These are phyloP conservation scores for Ceratocystis harringtonii DNA, from an alignment of 2,329 filamentous ascomycete species.

Conservation along the genomic window DNA sequence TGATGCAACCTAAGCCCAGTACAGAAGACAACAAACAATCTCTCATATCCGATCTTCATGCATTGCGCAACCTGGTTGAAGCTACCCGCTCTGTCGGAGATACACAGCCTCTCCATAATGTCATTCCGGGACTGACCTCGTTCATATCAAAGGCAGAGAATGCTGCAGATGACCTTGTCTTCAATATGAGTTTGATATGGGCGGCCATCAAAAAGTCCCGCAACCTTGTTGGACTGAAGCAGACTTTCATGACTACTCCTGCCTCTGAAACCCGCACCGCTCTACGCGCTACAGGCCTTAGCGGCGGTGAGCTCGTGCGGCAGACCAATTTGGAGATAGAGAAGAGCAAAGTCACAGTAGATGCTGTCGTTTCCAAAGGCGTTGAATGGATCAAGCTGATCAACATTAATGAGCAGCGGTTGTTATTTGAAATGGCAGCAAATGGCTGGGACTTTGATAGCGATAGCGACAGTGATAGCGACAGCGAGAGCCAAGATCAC, in stretches of 20 bases:
- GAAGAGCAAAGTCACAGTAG: background rate
- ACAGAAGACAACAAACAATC: background rate
- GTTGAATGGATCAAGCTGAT: conserved; percentile 7
- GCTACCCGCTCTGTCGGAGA: background rate
- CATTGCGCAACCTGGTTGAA: background rate
- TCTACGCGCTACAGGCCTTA: background rate
- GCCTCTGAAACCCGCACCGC: background rate
- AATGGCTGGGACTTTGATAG: conserved; percentile 6
- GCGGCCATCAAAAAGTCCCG: conserved; percentile 1
- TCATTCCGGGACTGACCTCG: background rate
- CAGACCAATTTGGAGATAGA: background rate
- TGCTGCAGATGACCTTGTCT: conserved; percentile 1
- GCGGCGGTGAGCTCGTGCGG: background rate
- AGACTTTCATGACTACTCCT: background rate
- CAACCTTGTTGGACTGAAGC: background rate
- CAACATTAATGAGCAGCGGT: background rate
- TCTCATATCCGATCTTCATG: background rate
- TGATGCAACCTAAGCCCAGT: background rate
- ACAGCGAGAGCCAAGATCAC: background rate
- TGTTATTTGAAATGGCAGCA: conserved; percentile 7
- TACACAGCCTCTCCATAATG: background rate
- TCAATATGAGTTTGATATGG: conserved; percentile 6
- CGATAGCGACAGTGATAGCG: background rate
- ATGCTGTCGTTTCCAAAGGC: conserved; percentile 3
- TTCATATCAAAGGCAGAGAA: background rate